Base-by-base conservation (phyloP, 2,329 filamentous ascomycete species). In the Pseudogymnoascus sp. region DNA sequence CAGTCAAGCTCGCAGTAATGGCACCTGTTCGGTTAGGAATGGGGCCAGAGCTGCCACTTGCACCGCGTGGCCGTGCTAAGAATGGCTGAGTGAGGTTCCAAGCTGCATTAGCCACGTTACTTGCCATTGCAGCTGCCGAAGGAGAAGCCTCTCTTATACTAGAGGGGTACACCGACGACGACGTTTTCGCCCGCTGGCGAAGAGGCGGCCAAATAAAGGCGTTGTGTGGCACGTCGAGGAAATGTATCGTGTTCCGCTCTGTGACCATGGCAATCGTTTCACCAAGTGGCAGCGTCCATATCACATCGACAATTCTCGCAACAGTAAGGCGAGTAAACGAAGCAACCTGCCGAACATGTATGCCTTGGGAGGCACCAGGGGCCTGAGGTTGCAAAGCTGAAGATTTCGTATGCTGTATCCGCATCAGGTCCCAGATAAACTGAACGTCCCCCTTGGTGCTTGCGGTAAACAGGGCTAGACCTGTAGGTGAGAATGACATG, bases 301-400 rank as follows among this genome's bases (percentile, higher is more conserved):
- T 86, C 44, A 96, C 90, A 71, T 97, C 93, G 21, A 97, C 84
- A 63, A 97, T 91, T 62, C 90, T 89, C 2, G 95, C 91, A 59
- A 93, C 89, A 1, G 93, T 97, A 84, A 97, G 89, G 42, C 95
- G 87, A 19, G 91, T 90, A 72, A 96, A 97, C 65, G 93, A 86
- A 6, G 92, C 91, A 65, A 97, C 82, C 73, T 96, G 91, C 59
- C 92, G 87, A 33, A 97, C 90, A 63, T 83, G 80, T 5, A 83
- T 82, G 0, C 84, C 81, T 59, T 71, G 69, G 33, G 53, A 38
- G 21, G 56, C 24, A 16, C 59, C 62, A 38, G 47, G 64, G 24
- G 37, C 70, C 53, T 79, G 73, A 44, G 78, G 76, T 69, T 86
- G 85, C 16, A 87, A 74, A 19, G 82, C 79, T 2, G 84, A 87